Conservation (phyloP, 768 basidiomycete genomes). For the Leccinum incarnatum region DNA sequence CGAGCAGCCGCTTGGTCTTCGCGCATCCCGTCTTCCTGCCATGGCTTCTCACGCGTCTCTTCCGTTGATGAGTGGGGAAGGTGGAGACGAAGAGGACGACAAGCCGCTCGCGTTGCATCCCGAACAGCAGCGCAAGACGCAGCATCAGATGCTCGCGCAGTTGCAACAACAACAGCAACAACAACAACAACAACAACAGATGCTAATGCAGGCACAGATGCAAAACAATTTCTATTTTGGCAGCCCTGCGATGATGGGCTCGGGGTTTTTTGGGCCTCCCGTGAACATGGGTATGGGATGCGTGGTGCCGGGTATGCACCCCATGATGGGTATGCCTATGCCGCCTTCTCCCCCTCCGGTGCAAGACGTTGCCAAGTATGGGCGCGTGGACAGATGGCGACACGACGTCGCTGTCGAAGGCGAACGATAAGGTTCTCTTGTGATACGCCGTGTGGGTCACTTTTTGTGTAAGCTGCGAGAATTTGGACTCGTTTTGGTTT, state of each 20-base stretch:
- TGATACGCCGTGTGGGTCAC: conserved; percentile 2
- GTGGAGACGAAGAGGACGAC: conserved; percentile 64
- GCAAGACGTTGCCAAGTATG: conserved; percentile 64
- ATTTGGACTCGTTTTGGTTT: conserved; percentile 12
- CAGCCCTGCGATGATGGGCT: conserved; percentile 61
- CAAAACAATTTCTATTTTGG: conserved; percentile 75
- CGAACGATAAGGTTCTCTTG: conserved; percentile 30
- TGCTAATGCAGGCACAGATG: conserved; percentile 78
- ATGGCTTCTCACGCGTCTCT: conserved; percentile 25
- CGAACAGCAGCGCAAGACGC: conserved; percentile 75
- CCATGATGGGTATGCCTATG: conserved; percentile 39
- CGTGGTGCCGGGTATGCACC: conserved; percentile 36
- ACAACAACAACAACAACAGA: conserved; percentile 59
- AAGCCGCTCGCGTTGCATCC: conserved; percentile 70
- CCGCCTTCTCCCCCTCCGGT: conserved; percentile 59
- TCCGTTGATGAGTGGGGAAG: conserved; percentile 36
- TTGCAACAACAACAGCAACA: conserved; percentile 41
- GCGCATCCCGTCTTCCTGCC: conserved; percentile 47
- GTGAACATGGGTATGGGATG: conserved; percentile 41
- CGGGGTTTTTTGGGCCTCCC: conserved; percentile 64
- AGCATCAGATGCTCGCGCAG: conserved; percentile 41
- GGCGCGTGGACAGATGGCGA: conserved; percentile 78
- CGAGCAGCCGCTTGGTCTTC: conserved; percentile 68
- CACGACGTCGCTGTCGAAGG: conserved; percentile 74
- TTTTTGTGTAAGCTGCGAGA: conserved; percentile 8